phyloP scores from a whole-genome alignment of 495 filamentous ascomycete genomes.

The Hypoxylon rickii region DNA sequence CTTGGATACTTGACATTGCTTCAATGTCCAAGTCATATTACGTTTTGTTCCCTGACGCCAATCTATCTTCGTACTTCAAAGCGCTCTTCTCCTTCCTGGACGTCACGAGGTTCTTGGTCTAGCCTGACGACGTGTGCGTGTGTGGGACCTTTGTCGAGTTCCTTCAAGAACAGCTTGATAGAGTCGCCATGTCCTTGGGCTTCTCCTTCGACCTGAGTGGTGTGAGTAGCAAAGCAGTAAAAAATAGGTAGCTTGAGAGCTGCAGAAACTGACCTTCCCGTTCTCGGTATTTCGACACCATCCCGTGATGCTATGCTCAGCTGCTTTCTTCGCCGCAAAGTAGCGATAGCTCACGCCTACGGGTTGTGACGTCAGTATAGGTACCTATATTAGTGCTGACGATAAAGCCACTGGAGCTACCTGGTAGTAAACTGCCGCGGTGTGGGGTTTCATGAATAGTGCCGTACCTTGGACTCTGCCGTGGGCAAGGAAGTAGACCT shows the following conservation, averaged over 20 bases:
- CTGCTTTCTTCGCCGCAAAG: slow-evolving; percentile 73
- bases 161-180: slow-evolving; percentile 71
- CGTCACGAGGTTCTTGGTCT: slow-evolving; percentile 66
- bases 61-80: slow-evolving; percentile 59
- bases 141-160: slow-evolving; percentile 73
- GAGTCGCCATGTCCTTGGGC: slow-evolving; percentile 72
- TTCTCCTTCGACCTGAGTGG: slow-evolving; percentile 80
- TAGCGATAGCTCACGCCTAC: slow-evolving; percentile 77
- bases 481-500: slow-evolving; percentile 61
- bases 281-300: slow-evolving; percentile 78
- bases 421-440: too few species aligned
- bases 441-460: too few species aligned
- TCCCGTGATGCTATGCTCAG: slow-evolving; percentile 68
- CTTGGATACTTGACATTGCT: not conserved
- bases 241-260: not conserved
- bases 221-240: not conserved
- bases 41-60: slow-evolving; percentile 1
- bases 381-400: slow-evolving; percentile 7
- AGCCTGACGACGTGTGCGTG: slow-evolving; percentile 71
- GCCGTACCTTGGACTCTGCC: slow-evolving; percentile 63
- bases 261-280: slow-evolving; percentile 59
- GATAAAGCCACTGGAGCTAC: not conserved
- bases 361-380: slow-evolving; percentile 27
- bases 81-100: slow-evolving; percentile 63
- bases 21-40: not conserved